A percentile compares a stretch with the other conserved stretches of the same genome.
Conservation (phyloP, 2,329 filamentous ascomycete genomes). For the Xylaria arbuscula region DNA sequence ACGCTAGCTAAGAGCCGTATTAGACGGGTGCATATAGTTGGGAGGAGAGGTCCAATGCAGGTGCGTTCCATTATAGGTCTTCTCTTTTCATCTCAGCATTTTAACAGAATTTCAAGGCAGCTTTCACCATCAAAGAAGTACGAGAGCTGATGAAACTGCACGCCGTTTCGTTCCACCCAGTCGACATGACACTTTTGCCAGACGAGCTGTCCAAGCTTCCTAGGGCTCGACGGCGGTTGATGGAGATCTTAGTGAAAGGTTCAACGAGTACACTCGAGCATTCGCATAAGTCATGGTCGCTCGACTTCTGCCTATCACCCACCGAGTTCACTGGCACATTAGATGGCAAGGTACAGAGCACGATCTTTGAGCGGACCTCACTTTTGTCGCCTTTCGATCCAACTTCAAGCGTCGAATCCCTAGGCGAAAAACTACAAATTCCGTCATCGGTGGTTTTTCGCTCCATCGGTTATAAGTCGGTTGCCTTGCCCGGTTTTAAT, state of each 20-base stretch:
- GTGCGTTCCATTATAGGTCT: slow-evolving; percentile 55
- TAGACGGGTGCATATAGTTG: slow-evolving; percentile 85
- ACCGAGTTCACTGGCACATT: slow-evolving; percentile 69
- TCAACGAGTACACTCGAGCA: slow-evolving; percentile 62
- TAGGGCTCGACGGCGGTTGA: slow-evolving; percentile 78
- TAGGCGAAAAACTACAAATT: slow-evolving; percentile 63
- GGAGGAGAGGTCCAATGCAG: slow-evolving; percentile 88
- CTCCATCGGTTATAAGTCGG: slow-evolving; percentile 93
- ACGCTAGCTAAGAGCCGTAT: slow-evolving; percentile 77
- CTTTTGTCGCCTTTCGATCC: slow-evolving; percentile 68
- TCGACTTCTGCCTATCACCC: slow-evolving; percentile 88
- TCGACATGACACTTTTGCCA: slow-evolving; percentile 75
- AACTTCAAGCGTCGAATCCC: slow-evolving; percentile 59
- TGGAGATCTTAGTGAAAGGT: slow-evolving; percentile 84
- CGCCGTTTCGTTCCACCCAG: slow-evolving; percentile 75
- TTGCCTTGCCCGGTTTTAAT: slow-evolving; percentile 77
- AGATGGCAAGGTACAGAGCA: slow-evolving; percentile 65
- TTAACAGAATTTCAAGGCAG: slow-evolving; percentile 66
- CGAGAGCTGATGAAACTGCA: slow-evolving; percentile 86
- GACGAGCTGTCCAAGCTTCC: slow-evolving; percentile 75
- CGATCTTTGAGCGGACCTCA: slow-evolving; percentile 73
- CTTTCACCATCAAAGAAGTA: slow-evolving; percentile 95
- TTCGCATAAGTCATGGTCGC: slow-evolving; percentile 77
- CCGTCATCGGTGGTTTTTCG: slow-evolving; percentile 82
- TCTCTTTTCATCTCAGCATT: neutral